These are phyloP conservation scores for Paramecium tetraurelia DNA, from an alignment of 73 alveolate genomes.

Conservation along the genomic window DNA sequence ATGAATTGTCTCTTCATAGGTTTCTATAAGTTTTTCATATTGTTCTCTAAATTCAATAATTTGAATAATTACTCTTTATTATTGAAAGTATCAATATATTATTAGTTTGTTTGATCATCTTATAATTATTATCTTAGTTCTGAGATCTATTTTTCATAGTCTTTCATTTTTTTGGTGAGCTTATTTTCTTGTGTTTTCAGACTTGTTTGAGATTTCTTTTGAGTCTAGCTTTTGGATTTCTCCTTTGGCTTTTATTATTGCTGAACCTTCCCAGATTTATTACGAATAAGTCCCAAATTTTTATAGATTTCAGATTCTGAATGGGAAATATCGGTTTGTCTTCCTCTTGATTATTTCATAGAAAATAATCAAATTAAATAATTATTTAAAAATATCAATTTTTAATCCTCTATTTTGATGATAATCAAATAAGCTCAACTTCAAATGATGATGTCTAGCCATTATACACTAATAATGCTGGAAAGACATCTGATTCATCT, in stretches of 20 bases:
- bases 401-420: neutral
- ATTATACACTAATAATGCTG: neutral
- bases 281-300: neutral
- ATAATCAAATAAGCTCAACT: neutral
- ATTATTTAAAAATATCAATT: neutral
- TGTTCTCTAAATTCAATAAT: neutral
- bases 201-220: neutral
- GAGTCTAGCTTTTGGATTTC: neutral
- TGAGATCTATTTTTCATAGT: neutral
- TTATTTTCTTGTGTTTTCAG: neutral
- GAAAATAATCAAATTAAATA: neutral
- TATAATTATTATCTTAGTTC: constrained; percentile 1
- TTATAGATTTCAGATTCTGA: neutral
- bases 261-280: neutral
- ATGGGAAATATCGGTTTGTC: neutral
- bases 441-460: neutral
- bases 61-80: neutral
- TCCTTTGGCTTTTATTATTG: neutral
- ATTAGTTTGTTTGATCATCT: neutral
- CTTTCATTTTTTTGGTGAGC: constrained; percentile 42
- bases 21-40: constrained; percentile 23
- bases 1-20: constrained; percentile 34
- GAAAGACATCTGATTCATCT: neutral
- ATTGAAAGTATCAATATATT: constrained; percentile 19
- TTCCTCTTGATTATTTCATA: constrained; percentile 9